Percentiles rank a stretch among this genome's conserved stretches.
phyloP scores from a whole-genome alignment of 2,329 filamentous ascomycete genomes.

The Penicillium verrucosum region DNA sequence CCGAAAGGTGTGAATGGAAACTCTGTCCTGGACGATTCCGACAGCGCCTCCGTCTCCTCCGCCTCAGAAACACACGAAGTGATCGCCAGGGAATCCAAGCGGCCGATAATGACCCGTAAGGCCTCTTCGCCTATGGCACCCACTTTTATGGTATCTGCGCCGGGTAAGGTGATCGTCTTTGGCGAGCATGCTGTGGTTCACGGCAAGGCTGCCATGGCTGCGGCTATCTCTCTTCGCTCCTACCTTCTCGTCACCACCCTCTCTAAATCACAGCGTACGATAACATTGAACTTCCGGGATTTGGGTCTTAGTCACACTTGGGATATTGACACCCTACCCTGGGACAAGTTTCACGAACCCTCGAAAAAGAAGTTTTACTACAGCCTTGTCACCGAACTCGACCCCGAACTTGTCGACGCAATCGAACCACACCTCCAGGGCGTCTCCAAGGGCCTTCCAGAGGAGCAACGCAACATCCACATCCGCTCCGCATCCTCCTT shows the following conservation, averaged over 20 bases:
- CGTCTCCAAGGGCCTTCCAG: slow-evolving; percentile 65
- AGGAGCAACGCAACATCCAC: slow-evolving; percentile 78
- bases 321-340: slow-evolving; percentile 90
- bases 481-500: slow-evolving; percentile 78
- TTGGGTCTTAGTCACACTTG: slow-evolving; percentile 86
- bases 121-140: slow-evolving; percentile 65
- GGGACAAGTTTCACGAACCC: slow-evolving; percentile 74
- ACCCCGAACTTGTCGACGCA: slow-evolving; percentile 74
- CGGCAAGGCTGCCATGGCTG: slow-evolving; percentile 93
- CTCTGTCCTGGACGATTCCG: slow-evolving; percentile 22
- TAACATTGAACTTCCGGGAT: slow-evolving; percentile 86
- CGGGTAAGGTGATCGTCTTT: slow-evolving; percentile 97
- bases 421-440: slow-evolving; percentile 73
- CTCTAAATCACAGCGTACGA: slow-evolving; percentile 84
- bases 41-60: slow-evolving; percentile 31
- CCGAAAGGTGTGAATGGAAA: slow-evolving; percentile 16
- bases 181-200: slow-evolving; percentile 98
- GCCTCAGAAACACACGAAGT: slow-evolving; percentile 16
- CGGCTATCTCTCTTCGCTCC: slow-evolving; percentile 88
- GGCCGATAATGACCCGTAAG: slow-evolving; percentile 32
- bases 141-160: slow-evolving; percentile 95
- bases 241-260: slow-evolving; percentile 94
- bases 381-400: slow-evolving; percentile 78
- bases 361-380: slow-evolving; percentile 95
- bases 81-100: slow-evolving; percentile 9